phyloP scores from a whole-genome alignment of 306 rosid genomes.

The Prunus armeniaca region DNA sequence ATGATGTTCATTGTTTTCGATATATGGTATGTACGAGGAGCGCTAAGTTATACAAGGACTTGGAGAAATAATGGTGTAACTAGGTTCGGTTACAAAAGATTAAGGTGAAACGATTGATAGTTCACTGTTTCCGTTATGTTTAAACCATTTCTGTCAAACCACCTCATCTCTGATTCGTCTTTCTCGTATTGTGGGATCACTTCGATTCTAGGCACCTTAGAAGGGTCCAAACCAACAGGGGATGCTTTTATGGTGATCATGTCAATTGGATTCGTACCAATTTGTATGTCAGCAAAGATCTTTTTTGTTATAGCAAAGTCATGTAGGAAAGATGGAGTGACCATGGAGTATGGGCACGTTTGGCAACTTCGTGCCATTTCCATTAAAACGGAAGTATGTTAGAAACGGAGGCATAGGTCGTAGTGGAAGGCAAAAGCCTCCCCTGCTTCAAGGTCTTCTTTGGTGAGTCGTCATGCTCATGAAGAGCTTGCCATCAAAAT shows the following conservation, averaged over 20 bases:
- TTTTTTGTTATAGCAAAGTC: slow-evolving; percentile 81
- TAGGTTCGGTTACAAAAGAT: no score
- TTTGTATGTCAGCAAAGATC: slow-evolving; percentile 63
- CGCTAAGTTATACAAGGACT: no score
- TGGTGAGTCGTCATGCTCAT: slow-evolving; percentile 89
- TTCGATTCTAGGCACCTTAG: slow-evolving; percentile 38
- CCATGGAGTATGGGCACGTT: slow-evolving; percentile 80
- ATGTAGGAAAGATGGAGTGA: slow-evolving; percentile 59
- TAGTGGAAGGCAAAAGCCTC: slow-evolving; percentile 80
- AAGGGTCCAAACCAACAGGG: slow-evolving; percentile 58
- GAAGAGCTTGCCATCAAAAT: slow-evolving; percentile 60
- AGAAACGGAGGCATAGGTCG: slow-evolving; percentile 75
- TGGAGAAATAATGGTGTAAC: no score
- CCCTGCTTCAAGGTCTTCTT: slow-evolving; percentile 54
- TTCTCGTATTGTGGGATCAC: no score
- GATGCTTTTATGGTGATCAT: slow-evolving; percentile 62
- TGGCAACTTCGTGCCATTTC: slow-evolving; percentile 37
- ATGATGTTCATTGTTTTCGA: no score
- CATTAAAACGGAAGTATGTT: slow-evolving; percentile 62
- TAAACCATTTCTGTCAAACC: no score
- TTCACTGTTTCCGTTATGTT: no score
- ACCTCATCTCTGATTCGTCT: no score
- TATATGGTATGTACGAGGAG: no score
- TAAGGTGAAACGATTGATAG: no score
- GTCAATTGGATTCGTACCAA: slow-evolving; percentile 67